These are phyloP conservation scores for Xylaria sp. DNA, from an alignment of 2,329 filamentous ascomycete genomes.

Conservation along the genomic window DNA sequence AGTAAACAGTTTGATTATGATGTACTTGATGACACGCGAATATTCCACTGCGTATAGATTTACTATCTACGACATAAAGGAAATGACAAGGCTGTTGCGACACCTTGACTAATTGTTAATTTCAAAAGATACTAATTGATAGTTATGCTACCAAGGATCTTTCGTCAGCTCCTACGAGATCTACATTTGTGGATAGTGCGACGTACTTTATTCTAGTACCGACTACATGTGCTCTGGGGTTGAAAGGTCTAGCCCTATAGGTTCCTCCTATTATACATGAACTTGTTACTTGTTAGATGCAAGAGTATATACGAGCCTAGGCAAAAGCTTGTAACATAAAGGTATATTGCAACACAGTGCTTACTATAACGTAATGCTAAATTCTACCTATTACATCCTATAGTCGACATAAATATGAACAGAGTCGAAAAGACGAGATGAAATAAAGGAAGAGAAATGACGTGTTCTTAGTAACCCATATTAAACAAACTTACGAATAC, in stretches of 20 bases:
- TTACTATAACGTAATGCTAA: neutral
- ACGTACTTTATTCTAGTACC: neutral
- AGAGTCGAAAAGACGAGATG: neutral
- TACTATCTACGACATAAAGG: neutral
- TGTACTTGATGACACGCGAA: neutral
- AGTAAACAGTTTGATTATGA: neutral
- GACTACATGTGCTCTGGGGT: neutral
- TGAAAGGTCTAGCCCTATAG: too few species aligned
- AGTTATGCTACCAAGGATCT: neutral
- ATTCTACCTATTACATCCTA: neutral
- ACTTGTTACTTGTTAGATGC: neutral
- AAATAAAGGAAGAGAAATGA: neutral
- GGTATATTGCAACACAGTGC: neutral
- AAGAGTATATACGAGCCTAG: neutral
- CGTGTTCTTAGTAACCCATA: neutral
- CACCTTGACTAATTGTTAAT: neutral
- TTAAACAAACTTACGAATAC: conserved; percentile 20
- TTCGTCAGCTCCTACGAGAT: neutral
- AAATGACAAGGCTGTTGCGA: neutral
- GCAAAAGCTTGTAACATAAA: neutral
- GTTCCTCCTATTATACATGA: neutral
- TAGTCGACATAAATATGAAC: neutral
- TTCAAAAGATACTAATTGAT: neutral
- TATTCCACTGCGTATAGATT: neutral
- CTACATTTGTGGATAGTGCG: neutral